Evolutionary conservation across 306 rosid genomes (phyloP).

Genomic region (Cercis canadensis): DNA sequence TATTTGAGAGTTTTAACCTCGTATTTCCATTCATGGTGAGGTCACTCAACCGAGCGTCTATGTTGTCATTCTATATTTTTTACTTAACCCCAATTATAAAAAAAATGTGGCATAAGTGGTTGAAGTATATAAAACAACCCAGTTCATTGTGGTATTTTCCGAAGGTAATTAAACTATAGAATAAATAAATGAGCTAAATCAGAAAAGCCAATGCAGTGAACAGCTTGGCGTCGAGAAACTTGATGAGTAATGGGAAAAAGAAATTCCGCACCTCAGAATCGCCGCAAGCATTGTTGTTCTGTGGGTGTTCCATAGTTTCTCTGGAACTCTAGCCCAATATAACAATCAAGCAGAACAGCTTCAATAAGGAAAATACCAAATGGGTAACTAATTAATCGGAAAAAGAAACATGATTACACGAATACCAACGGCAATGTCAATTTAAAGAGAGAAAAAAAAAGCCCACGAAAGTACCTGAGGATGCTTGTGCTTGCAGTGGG

Average conservation of each 20-base stretch:
- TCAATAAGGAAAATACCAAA: conserved; percentile 29
- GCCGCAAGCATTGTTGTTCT: conserved; percentile 38
- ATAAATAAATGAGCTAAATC: no score
- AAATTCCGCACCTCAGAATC: conserved; percentile 47
- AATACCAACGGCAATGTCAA: conserved; percentile 17
- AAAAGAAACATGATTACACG: conserved; percentile 11
- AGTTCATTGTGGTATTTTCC: no score
- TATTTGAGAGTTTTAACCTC: no score
- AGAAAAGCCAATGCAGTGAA: no score
- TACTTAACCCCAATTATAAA: no score
- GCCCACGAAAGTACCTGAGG: conserved; percentile 48
- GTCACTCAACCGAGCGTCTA: no score
- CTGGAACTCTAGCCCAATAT: conserved; percentile 46
- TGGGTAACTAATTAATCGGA: conserved; percentile 4
- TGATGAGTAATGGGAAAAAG: conserved; percentile 2
- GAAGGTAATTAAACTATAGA: no score
- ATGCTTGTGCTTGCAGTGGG: conserved; percentile 36
- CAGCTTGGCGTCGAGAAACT: no score
- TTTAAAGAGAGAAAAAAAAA: conserved; percentile 18
- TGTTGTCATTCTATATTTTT: no score
- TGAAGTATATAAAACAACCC: no score
- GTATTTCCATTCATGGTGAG: no score
- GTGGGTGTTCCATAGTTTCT: conserved; percentile 58
- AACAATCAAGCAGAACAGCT: conserved; percentile 30
- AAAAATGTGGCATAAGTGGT: no score